Percentiles rank a stretch among this genome's conserved stretches.
phyloP scores from a whole-genome alignment of 2,329 filamentous ascomycete genomes.

The Aspergillus sp. region DNA sequence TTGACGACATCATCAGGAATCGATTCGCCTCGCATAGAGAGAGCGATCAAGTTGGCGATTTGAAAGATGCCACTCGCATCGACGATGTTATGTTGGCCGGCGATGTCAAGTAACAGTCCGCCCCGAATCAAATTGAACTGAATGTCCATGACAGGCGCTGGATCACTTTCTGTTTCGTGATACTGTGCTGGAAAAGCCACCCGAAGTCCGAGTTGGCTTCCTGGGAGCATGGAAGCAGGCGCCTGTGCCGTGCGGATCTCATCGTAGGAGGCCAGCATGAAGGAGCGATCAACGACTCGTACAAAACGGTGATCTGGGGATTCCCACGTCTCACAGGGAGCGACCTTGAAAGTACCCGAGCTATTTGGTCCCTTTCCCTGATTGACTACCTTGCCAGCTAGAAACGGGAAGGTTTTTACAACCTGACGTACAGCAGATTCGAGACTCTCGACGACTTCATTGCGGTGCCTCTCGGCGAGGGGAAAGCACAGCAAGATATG shows the following conservation, averaged over 20 bases:
- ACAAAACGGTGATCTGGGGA: slow-evolving; percentile 4
- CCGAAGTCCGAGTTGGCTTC: slow-evolving; percentile 23
- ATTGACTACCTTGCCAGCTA: slow-evolving; percentile 15
- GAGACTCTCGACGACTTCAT: slow-evolving; percentile 4
- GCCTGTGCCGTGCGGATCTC: slow-evolving; percentile 11
- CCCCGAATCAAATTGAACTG: slow-evolving; percentile 23
- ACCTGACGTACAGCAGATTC: slow-evolving; percentile 9
- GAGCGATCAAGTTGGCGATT: slow-evolving; percentile 15
- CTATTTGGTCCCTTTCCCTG: background rate
- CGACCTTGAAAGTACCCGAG: slow-evolving; percentile 15
- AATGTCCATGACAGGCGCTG: slow-evolving; percentile 21
- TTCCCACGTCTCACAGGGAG: background rate
- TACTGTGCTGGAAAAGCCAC: slow-evolving; percentile 27
- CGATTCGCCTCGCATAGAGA: slow-evolving; percentile 4
- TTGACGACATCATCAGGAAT: slow-evolving; percentile 11
- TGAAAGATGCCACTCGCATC: slow-evolving; percentile 21
- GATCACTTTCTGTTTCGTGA: slow-evolving; percentile 10
- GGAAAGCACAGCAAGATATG: slow-evolving; percentile 20
- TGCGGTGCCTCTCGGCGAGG: slow-evolving; percentile 3
- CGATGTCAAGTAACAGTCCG: slow-evolving; percentile 21
- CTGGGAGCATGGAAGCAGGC: slow-evolving; percentile 31
- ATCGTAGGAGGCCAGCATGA: background rate
- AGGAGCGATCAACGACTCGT: slow-evolving; percentile 9
- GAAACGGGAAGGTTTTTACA: slow-evolving; percentile 13
- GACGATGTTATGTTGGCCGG: slow-evolving; percentile 25